Conservation (phyloP, 257 asterid species). For the Eucommia ulmoides region DNA sequence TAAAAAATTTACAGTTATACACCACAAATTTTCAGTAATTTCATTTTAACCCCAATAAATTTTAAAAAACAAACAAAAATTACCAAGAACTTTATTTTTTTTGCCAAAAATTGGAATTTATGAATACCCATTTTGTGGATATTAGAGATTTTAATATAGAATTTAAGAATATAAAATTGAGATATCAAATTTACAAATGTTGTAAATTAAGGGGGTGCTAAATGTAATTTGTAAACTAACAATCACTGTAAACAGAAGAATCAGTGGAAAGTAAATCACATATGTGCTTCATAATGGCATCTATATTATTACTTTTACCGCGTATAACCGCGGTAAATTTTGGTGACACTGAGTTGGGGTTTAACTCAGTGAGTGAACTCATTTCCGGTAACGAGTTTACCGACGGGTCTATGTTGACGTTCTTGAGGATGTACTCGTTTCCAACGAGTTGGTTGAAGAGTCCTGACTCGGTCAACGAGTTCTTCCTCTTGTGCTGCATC, state of each 20-base stretch:
- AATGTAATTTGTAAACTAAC: too few relatives aligned
- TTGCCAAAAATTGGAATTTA: too few relatives aligned
- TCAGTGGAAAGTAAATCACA: neutral
- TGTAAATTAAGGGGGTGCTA: too few relatives aligned
- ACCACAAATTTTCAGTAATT: too few relatives aligned
- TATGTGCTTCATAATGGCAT: neutral
- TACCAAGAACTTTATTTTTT: too few relatives aligned
- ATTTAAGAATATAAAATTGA: too few relatives aligned
- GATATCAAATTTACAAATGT: too few relatives aligned
- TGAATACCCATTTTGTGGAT: too few relatives aligned
- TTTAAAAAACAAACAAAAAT: too few relatives aligned
- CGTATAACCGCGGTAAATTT: neutral
- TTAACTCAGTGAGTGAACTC: neutral
- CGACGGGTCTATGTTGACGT: neutral
- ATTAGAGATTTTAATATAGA: too few relatives aligned
- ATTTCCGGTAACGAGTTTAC: neutral
- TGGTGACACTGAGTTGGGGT: neutral
- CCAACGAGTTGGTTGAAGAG: neutral
- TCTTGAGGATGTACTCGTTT: neutral
- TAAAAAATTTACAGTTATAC: too few relatives aligned
- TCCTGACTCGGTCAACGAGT: neutral
- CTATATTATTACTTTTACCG: neutral
- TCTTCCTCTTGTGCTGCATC: neutral
- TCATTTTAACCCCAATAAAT: too few relatives aligned
- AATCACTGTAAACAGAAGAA: neutral